These are phyloP conservation scores for Elaeis guineensis DNA, from an alignment of 176 grass and related monocot genomes.

Conservation along the genomic window DNA sequence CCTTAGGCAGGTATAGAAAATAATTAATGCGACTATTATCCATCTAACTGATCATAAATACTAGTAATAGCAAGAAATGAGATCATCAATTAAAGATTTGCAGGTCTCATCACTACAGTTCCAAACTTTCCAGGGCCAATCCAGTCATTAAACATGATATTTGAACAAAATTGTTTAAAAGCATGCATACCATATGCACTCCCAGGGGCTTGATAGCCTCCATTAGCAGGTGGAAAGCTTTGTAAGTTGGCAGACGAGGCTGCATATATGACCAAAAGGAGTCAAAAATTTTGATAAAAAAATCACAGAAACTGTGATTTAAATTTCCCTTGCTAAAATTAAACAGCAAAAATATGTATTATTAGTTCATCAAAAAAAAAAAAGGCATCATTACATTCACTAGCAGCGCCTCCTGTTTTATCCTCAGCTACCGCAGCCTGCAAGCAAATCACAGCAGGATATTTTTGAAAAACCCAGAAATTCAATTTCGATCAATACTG, in stretches of 20 bases:
- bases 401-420: slow-evolving; percentile 21
- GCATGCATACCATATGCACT: slow-evolving; percentile 32
- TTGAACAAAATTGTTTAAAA: too few relatives aligned
- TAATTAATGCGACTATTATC: too few relatives aligned
- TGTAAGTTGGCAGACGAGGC: slow-evolving; percentile 54
- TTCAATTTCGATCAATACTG: background rate
- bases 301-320: too few relatives aligned
- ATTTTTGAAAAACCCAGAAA: background rate
- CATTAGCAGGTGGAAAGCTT: slow-evolving; percentile 46
- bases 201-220: slow-evolving; percentile 47
- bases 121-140: too few relatives aligned
- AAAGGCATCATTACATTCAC: slow-evolving; percentile 27
- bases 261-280: slow-evolving; percentile 26
- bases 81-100: background rate
- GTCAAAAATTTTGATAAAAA: too few relatives aligned
- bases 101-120: background rate
- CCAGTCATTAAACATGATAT: too few relatives aligned
- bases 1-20: too few relatives aligned
- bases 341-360: background rate
- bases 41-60: too few relatives aligned
- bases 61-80: too few relatives aligned
- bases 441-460: slow-evolving; percentile 1
- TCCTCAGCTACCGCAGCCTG: slow-evolving; percentile 61
- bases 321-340: too few relatives aligned
- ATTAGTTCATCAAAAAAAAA: background rate